Conservation (phyloP, 768 basidiomycete genomes). For the Imleria badia region DNA sequence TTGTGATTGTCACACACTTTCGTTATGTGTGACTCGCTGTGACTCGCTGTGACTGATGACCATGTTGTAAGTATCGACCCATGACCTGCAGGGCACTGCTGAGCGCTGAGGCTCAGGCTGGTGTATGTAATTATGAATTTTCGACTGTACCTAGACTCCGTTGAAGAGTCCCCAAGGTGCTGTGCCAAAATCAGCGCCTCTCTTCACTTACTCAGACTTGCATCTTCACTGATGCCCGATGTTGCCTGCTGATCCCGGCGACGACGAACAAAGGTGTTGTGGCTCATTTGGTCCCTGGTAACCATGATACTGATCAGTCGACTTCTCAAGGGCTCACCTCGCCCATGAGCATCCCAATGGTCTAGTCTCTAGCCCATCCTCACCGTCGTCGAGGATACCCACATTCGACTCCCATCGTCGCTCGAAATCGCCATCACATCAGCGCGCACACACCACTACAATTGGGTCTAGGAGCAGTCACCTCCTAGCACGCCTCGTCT, state of each 20-base stretch:
- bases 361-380: constrained; percentile 31
- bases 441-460: constrained; percentile 25
- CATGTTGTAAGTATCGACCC: too few species aligned
- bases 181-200: too few species aligned
- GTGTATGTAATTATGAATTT: too few species aligned
- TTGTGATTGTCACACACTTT: too few species aligned
- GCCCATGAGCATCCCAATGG: constrained; percentile 32
- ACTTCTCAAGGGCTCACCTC: constrained; percentile 18
- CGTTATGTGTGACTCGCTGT: too few species aligned
- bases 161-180: constrained; percentile 8
- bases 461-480: constrained; percentile 31
- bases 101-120: too few species aligned
- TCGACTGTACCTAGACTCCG: too few species aligned
- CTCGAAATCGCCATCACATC: constrained; percentile 27
- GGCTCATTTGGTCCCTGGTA: not conserved
- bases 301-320: not conserved
- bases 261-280: constrained; percentile 30
- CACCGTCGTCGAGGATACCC: constrained; percentile 20
- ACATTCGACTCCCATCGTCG: constrained; percentile 20
- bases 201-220: not conserved
- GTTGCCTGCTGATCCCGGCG: constrained; percentile 27
- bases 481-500: constrained; percentile 30
- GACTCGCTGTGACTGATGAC: too few species aligned
- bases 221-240: constrained; percentile 22
- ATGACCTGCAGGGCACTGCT: too few species aligned